Evolutionary conservation across 257 asterid species (phyloP), one percentile per base, ranked within the genome.

Genomic region (Sherardia arvensis): DNA sequence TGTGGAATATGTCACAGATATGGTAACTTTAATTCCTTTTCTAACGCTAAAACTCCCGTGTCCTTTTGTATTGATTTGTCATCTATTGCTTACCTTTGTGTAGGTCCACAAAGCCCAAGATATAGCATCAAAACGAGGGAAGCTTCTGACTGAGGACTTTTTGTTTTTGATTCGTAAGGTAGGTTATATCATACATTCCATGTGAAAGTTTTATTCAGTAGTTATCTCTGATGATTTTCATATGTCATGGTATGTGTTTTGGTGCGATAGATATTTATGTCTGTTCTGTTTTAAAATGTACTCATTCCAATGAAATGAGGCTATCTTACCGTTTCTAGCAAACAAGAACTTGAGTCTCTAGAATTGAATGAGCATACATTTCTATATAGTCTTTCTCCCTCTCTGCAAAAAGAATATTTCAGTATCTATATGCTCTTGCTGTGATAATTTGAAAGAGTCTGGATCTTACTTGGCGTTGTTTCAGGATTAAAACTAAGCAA

Each of bases 21-120:
- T 86, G 92, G 98, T 76, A 80, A 78, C 90, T 17, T 22, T n/a
- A 30, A 54, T 20, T 23, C 23, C 29, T 47, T 25, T 23, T 15
- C 12, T 21, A 20, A 51, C 57, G 7, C 27, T 51, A 27, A 51
- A 51, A 51, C 25, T 12, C 4, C 23, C 5, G 20, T 51, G 28
- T 20, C 57, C 22, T 49, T 49, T n/a, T 8, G 26, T 53, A 8
- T 23, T 23, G 70, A 66, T 34, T n/a, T 11, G 17, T 66, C 51
- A 21, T 62, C 21, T 18, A 53, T 36, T 28, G 32, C 7, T 20
- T 58, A 21, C 47, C 25, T 61, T 29, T 53, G 40, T 12, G 14
- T 76, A 87, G 96, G 95, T 85, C 67, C 91, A 91, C 71, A 88
- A 91, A 79, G 95, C 98, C 83, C 95, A 91, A 77, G 91, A 88